phyloP scores from a whole-genome alignment of 2,329 filamentous ascomycete species.

The Beauveria sp. region DNA sequence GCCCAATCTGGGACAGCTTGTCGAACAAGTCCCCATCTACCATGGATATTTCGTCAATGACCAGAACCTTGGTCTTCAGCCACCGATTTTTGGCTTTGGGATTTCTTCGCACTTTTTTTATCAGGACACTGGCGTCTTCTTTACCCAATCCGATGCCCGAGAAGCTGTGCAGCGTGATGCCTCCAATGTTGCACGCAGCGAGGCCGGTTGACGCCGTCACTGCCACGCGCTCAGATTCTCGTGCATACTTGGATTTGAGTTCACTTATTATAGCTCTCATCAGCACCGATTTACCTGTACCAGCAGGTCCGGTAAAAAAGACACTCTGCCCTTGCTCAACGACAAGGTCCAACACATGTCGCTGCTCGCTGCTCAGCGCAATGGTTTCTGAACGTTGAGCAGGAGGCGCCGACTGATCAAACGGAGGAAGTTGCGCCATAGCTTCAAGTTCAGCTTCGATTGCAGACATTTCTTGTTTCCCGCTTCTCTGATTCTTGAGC shows the following conservation, averaged over 20 bases:
- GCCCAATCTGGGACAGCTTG: conserved; percentile 84
- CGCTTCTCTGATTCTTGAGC: conserved; percentile 49
- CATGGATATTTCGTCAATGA: conserved; percentile 97
- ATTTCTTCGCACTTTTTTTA: conserved; percentile 88
- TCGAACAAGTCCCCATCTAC: conserved; percentile 96
- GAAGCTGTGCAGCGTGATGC: conserved; percentile 93
- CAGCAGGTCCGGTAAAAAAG: conserved; percentile 95
- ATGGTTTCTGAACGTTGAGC: conserved; percentile 43
- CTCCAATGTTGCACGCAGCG: conserved; percentile 93
- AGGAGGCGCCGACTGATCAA: conserved; percentile 29
- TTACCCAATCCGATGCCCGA: conserved; percentile 93
- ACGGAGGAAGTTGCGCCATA: background rate
- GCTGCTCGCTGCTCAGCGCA: conserved; percentile 79
- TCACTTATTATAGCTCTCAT: conserved; percentile 85
- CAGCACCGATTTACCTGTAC: conserved; percentile 93
- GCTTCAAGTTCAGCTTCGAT: conserved; percentile 36
- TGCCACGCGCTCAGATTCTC: conserved; percentile 76
- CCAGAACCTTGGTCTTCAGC: conserved; percentile 77
- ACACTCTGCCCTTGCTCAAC: conserved; percentile 76
- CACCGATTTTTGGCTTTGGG: conserved; percentile 82
- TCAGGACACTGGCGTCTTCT: conserved; percentile 68
- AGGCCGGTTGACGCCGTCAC: conserved; percentile 94
- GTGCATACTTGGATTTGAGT: conserved; percentile 65
- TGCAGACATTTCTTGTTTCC: conserved; percentile 26
- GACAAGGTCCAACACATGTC: conserved; percentile 75